These are phyloP conservation scores for Gentiana dahurica DNA, from an alignment of 257 asterid genomes.

Conservation along the genomic window DNA sequence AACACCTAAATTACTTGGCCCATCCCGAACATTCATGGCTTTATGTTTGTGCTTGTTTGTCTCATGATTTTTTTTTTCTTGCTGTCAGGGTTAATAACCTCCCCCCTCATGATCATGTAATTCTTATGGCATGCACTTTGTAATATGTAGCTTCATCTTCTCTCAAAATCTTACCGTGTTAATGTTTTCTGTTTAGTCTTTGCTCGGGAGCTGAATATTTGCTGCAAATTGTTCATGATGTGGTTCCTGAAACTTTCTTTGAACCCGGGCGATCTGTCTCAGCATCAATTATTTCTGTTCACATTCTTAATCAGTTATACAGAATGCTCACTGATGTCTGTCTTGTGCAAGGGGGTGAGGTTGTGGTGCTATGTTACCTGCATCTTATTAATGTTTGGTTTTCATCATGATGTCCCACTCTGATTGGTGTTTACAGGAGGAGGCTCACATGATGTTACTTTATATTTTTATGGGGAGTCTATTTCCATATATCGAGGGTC, in stretches of 20 bases:
- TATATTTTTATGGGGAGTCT: slow-evolving; percentile 59
- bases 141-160: too few relatives aligned
- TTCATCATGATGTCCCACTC: slow-evolving; percentile 7
- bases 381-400: slow-evolving; percentile 5
- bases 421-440: slow-evolving; percentile 57
- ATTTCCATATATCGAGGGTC: slow-evolving; percentile 81
- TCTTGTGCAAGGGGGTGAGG: slow-evolving; percentile 95
- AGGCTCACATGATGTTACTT: slow-evolving; percentile 74
- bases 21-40: too few relatives aligned
- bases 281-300: slow-evolving; percentile 60
- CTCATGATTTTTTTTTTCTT: too few relatives aligned
- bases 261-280: slow-evolving; percentile 35
- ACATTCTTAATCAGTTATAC: slow-evolving; percentile 67
- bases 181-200: slow-evolving; percentile 37
- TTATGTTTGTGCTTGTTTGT: too few relatives aligned
- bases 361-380: slow-evolving; percentile 20
- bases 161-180: too few relatives aligned
- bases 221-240: slow-evolving; percentile 70
- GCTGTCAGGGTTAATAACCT: too few relatives aligned
- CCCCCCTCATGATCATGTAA: too few relatives aligned
- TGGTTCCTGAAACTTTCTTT: slow-evolving; percentile 48
- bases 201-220: slow-evolving; percentile 90
- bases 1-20: too few relatives aligned
- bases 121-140: too few relatives aligned
- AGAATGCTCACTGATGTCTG: slow-evolving; percentile 82